Evolutionary conservation across 192 early-diverging fungal species (phyloP), one percentile per base, ranked within the genome.

Genomic region (Coemansia sp.): DNA sequence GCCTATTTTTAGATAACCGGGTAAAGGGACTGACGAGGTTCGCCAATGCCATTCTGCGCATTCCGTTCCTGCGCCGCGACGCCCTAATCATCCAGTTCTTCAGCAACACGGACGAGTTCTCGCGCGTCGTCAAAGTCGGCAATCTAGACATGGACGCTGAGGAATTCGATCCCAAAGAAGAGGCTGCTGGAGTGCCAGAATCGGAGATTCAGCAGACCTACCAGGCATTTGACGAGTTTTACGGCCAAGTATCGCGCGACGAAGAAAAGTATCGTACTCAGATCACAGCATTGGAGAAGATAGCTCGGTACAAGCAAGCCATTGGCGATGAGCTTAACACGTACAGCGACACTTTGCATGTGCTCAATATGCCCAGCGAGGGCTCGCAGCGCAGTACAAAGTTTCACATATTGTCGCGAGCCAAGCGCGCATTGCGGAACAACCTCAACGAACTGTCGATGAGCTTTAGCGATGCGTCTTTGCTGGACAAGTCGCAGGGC

Each of bases 1-100:
- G 81, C 24, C 77, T 64, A 63, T 84, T 84, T 84, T 79, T 84
- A 84, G 81, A 84, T 68, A 84, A 84, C 68, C 81, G 81, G 68
- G 73, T 84, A 78, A 78, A 79, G 65, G 81, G 81, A 0, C 81
- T 84, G 68, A 79, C 76, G 34, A 73, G 81, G 33, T 84, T 84
- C 68, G 59, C 81, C 45, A 75, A 66, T 41, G 81, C 81, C 33
- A 76, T 84, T 40, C 59, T 79, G 60, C 81, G 81, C 29, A 84
- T 70, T 17, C 81, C 81, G 67, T 84, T 79, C 42, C 66, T 84
- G 54, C 73, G 73, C 19, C 76, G 76, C 59, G 81, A 84, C 63
- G 68, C 75, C 44, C 59, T 79, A n/a, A 68, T 84, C 3, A 78
- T 78, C 44, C 76, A 78, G 68, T 84, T 84, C 36, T 84, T 84